phyloP scores from a whole-genome alignment of 345 rosid genomes.

The Camelina sativa region DNA sequence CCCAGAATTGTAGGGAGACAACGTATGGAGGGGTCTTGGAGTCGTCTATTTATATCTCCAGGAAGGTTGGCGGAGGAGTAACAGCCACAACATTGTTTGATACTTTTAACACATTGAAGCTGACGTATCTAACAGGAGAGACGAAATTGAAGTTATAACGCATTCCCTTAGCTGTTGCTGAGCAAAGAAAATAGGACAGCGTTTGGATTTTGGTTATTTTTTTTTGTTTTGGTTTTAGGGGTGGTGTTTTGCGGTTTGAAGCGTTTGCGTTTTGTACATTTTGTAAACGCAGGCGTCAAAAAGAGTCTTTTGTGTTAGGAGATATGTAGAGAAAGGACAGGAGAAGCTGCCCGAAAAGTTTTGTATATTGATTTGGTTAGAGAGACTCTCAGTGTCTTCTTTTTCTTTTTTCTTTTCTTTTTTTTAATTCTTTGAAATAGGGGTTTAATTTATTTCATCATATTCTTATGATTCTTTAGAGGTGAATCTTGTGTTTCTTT shows the following conservation, averaged over 20 bases:
- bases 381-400: background rate
- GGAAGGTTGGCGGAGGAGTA: constrained; percentile 29
- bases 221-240: background rate
- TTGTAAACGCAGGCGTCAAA: constrained; percentile 32
- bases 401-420: background rate
- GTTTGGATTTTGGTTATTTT: constrained; percentile 14
- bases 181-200: constrained; percentile 36
- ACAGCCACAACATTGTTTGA: constrained; percentile 41
- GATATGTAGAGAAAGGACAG: constrained; percentile 31
- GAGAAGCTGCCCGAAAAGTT: constrained; percentile 38
- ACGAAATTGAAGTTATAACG: constrained; percentile 20
- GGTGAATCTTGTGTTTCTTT: constrained; percentile 5
- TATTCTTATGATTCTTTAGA: constrained; percentile 38
- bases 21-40: constrained; percentile 13
- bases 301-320: constrained; percentile 36
- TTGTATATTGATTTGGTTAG: constrained; percentile 44
- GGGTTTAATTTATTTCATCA: constrained; percentile 30
- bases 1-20: constrained; percentile 29
- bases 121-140: constrained; percentile 39
- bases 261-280: constrained; percentile 45
- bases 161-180: constrained; percentile 34
- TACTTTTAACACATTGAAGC: constrained; percentile 44
- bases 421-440: constrained; percentile 34
- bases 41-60: constrained; percentile 25
- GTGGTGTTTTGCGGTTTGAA: constrained; percentile 32